These are phyloP conservation scores for Eucommia ulmoides DNA, from an alignment of 257 asterid genomes.

Conservation along the genomic window DNA sequence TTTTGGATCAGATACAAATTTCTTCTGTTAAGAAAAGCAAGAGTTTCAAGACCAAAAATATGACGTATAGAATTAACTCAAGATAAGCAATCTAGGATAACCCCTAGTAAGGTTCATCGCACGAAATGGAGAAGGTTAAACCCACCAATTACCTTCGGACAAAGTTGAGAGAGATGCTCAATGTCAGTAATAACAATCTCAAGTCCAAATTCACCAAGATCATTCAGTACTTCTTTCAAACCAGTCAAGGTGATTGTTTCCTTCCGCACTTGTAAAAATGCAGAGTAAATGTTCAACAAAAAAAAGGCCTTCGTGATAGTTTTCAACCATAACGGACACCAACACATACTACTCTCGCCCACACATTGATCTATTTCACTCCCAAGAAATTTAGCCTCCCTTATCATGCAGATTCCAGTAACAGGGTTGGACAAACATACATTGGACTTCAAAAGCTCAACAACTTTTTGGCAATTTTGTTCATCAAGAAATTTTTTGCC, in stretches of 20 bases:
- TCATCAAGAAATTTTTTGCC: constrained; percentile 29
- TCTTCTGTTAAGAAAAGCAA: too few species aligned
- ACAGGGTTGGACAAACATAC: constrained; percentile 47
- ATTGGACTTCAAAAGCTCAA: constrained; percentile 36
- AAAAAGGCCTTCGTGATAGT: constrained; percentile 39
- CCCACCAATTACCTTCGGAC: constrained; percentile 51
- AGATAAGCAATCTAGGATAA: too few species aligned
- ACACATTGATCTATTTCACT: constrained; percentile 19
- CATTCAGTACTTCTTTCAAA: constrained; percentile 32
- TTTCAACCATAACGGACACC: constrained; percentile 74
- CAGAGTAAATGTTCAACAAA: constrained; percentile 49
- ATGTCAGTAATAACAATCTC: constrained; percentile 31
- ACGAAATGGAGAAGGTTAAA: too few species aligned
- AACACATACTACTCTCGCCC: constrained; percentile 24
- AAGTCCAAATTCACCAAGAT: constrained; percentile 38
- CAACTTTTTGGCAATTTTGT: constrained; percentile 24
- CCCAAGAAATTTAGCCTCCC: constrained; percentile 18
- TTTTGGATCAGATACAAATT: too few species aligned
- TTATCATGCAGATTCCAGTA: constrained; percentile 42
- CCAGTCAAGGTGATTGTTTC: constrained; percentile 25
- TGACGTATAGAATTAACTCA: too few species aligned
- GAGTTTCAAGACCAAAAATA: too few species aligned
- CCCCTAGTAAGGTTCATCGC: too few species aligned
- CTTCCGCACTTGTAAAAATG: constrained; percentile 41
- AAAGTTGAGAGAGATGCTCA: constrained; percentile 55